Evolutionary conservation across 371 early-diverging fungal genomes (phyloP), one percentile per base, ranked within the genome.

Genomic region (Circinella minor): DNA sequence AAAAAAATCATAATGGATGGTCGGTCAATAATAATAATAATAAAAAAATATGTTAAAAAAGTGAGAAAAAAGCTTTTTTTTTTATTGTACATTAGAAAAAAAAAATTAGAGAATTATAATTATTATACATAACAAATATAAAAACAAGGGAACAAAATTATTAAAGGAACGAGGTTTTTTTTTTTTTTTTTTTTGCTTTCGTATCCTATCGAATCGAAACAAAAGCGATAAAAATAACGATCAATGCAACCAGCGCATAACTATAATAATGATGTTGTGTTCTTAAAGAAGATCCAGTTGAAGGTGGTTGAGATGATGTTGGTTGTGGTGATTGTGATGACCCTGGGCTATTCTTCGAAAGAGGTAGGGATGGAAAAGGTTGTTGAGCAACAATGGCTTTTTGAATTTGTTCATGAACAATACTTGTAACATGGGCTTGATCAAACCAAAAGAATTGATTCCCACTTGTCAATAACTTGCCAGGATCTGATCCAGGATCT

Each of bases 371-470:
- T 20, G 63, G 63, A 46, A 63, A 63, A 2, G 63, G 63, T 27
- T 63, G 20, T 15, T 63, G 63, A 8, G 18, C 63, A 47, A 63
- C 63, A 47, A 63, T 47, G 4, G 63, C 43, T 47, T 63, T 63
- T 14, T n/a, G 14, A 20, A 63, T 39, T 20, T 65, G 65, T n/a
- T 46, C 49, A 27, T 65, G 65, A 49, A 65, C 65, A 65, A 49
- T 43, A 20, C 15, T 67, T 46, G 68, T 67, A 17, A 67, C 46
- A 43, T 67, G 68, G 14, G 68, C 36, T 14, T 61, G 34, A 43
- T 67, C 61, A 36, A 48, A 67, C 68, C 68, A 67, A 61, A 67
- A 67, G 61, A 47, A 67, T 8, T 46, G 18, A 27, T 67, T 67
- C 4, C 68, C 68, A 15, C 47, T 37, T 3, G 20, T 15, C 0